These are phyloP conservation scores for Aurantiochytrium sp. DNA, from an alignment of 108 stramenopile genomes.

Conservation along the genomic window DNA sequence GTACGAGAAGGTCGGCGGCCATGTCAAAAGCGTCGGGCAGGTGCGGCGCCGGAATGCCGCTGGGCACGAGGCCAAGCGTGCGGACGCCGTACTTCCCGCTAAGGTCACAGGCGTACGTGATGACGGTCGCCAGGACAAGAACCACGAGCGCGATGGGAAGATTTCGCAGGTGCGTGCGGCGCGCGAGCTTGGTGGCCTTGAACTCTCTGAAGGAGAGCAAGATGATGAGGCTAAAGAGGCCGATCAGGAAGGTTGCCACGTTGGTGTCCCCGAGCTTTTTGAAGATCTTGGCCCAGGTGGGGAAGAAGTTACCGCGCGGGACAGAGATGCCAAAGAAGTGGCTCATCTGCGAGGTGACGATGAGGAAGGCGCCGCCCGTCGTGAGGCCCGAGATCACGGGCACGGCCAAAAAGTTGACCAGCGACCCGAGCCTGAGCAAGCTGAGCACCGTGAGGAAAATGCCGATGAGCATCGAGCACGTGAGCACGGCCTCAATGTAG, in stretches of 20 bases:
- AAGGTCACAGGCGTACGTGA: not conserved
- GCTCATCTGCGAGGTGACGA: slow-evolving; percentile 26
- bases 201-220: not conserved
- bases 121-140: not conserved
- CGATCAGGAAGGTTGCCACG: not conserved
- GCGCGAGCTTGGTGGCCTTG: not conserved
- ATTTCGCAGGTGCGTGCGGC: not conserved
- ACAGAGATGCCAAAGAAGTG: not conserved
- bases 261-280: not conserved
- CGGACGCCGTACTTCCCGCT: not conserved
- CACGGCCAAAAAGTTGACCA: slow-evolving; percentile 17
- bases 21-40: not conserved
- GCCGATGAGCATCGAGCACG: not conserved
- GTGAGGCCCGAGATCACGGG: slow-evolving; percentile 6
- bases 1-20: not conserved
- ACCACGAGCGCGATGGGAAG: slow-evolving; percentile 5
- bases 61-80: not conserved
- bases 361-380: not conserved
- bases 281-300: not conserved
- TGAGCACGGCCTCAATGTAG: slow-evolving; percentile 21
- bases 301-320: slow-evolving; percentile 18
- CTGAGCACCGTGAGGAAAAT: not conserved
- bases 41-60: slow-evolving; percentile 14
- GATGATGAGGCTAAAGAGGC: not conserved
- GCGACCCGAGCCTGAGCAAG: not conserved